These are phyloP conservation scores for Fistulina hepatica DNA, from an alignment of 1,284 basidiomycete genomes.

Conservation along the genomic window DNA sequence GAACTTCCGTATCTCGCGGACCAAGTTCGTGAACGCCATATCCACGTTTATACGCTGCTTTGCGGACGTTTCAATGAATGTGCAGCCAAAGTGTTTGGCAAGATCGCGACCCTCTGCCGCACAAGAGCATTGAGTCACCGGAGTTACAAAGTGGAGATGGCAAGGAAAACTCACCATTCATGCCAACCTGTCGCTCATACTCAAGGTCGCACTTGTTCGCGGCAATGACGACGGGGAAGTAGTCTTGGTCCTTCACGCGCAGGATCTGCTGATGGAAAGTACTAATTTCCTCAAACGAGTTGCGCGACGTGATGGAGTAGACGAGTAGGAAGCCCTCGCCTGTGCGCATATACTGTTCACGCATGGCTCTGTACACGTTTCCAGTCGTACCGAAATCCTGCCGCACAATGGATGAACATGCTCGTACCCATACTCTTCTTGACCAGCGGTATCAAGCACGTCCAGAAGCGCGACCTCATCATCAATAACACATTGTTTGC, in stretches of 20 bases:
- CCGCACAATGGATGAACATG: slow-evolving; percentile 9
- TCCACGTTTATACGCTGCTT: slow-evolving; percentile 99
- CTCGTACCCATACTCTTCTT: slow-evolving; percentile 95
- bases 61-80: slow-evolving; percentile 97
- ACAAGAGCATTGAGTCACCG: slow-evolving; percentile 4
- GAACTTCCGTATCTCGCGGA: slow-evolving; percentile 93
- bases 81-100: slow-evolving; percentile 93
- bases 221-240: slow-evolving; percentile 95
- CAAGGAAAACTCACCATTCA: slow-evolving; percentile 64
- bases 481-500: slow-evolving; percentile 95
- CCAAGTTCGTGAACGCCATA: slow-evolving; percentile 95
- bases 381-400: slow-evolving; percentile 3
- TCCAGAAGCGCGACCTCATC: slow-evolving; percentile 96
- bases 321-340: slow-evolving; percentile 98
- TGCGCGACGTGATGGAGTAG: slow-evolving; percentile 96
- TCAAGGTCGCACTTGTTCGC: slow-evolving; percentile 99
- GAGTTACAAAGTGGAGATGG: neutral
- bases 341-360: slow-evolving; percentile 95
- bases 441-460: slow-evolving; percentile 96
- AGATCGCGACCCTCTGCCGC: slow-evolving; percentile 88
- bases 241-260: slow-evolving; percentile 94
- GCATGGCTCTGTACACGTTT: slow-evolving; percentile 66
- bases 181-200: slow-evolving; percentile 94
- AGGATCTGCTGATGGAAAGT: slow-evolving; percentile 98
- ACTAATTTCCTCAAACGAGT: slow-evolving; percentile 95